These are phyloP conservation scores for Eucalyptus erythrocorys DNA, from an alignment of 345 rosid genomes.

Conservation along the genomic window DNA sequence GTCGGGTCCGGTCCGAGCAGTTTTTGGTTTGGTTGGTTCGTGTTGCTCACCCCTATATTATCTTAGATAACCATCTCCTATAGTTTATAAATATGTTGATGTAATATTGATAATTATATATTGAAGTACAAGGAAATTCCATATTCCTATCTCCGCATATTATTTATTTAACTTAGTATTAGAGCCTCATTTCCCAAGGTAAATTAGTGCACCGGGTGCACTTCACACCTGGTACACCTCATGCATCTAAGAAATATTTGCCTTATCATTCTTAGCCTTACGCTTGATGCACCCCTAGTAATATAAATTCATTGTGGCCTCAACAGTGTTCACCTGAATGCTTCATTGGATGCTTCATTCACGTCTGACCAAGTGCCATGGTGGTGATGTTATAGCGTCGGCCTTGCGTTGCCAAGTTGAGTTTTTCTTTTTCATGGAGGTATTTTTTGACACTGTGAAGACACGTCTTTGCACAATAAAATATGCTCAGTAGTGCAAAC, in stretches of 20 bases:
- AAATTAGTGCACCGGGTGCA: background rate
- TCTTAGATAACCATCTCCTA: no score
- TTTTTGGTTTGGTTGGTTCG: fast-evolving
- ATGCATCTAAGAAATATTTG: background rate
- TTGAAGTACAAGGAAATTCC: no score
- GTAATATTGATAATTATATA: no score
- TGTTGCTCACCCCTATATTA: no score
- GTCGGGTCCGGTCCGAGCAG: fast-evolving
- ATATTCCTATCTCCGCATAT: no score
- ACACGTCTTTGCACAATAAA: no score
- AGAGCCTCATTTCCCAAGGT: fast-evolving
- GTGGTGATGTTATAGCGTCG: background rate
- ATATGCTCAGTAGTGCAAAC: no score
- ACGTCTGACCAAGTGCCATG: background rate
- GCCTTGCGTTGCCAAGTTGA: no score
- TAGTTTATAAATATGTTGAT: no score
- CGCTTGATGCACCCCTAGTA: background rate
- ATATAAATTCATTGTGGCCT: background rate
- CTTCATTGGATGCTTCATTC: background rate
- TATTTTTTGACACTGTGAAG: no score
- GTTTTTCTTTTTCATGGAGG: no score
- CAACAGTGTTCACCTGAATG: background rate
- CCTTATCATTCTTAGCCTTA: background rate
- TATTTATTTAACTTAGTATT: no score
- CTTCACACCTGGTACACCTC: background rate